Evolutionary conservation across 106 monocot genomes (phyloP), one percentile per base, ranked within the genome.

Genomic region (Posidonia australis): DNA sequence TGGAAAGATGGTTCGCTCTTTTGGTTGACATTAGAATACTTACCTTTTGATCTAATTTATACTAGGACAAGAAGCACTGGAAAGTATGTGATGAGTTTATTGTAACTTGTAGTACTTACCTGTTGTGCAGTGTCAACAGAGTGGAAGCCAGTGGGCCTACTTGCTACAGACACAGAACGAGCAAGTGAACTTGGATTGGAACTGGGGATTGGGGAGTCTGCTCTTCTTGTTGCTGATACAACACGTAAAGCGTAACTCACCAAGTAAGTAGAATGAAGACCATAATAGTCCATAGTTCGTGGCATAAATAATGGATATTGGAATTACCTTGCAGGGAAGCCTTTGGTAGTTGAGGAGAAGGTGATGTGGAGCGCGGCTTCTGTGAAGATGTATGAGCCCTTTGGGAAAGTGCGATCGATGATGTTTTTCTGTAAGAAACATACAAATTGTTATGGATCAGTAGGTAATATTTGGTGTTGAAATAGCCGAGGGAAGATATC

Each of bases 131-230:
- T 69, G 49, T 69, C 80, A 44, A 82, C 74, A 46, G 79, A 75
- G 32, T 80, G 79, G 11, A 75, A 44, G 67, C 67, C 32, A 44
- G 77, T 61, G 21, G 71, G 44, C 71, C 72, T 65, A 22, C 57
- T 66, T 68, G 89, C 23, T 16, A 80, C 54, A 67, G 93, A 89
- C 28, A 76, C 81, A 28, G 85, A 89, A 16, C 76, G 81, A 58
- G 61, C 28, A 20, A 93, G 60, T 20, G 21, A 17, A 70, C 14
- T 51, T 55, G 77, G 74, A 67, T 64, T 85, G 41, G 77, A 55
- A 17, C 41, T 63, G 54, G 71, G 84, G 70, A 80, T 41, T 44
- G 82, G 80, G 22, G 88, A 92, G 48, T 49, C 62, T 26, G 81
- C 60, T 68, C 86, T 77, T 36, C 63, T 77, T 53, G 79, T 85